These are phyloP conservation scores for Solanum neorickii DNA, from an alignment of 257 asterid species.

Conservation along the genomic window DNA sequence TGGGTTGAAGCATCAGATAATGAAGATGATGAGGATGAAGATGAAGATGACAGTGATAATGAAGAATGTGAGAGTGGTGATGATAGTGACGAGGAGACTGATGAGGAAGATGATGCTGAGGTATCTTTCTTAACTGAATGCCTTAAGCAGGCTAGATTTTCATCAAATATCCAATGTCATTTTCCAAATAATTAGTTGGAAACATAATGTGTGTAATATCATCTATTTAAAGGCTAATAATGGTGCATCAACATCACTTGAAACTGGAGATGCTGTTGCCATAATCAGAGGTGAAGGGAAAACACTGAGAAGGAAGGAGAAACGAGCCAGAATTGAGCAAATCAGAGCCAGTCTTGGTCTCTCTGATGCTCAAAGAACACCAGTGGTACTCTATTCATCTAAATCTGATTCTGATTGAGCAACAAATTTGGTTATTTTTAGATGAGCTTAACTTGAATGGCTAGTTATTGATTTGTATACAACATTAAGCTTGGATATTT, in stretches of 20 bases:
- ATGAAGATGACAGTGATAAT: conserved; percentile 44
- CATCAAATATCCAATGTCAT: not conserved
- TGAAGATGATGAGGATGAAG: conserved; percentile 57
- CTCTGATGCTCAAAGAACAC: conserved; percentile 96
- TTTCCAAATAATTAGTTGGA: not conserved
- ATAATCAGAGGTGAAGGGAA: conserved; percentile 80
- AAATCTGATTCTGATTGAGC: not conserved
- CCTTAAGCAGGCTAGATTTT: not conserved
- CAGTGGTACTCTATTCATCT: conserved; percentile 38
- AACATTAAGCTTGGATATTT: not conserved
- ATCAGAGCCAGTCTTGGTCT: conserved; percentile 96
- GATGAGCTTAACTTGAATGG: not conserved
- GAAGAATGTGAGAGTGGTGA: conserved; percentile 52
- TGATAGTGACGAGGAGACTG: conserved; percentile 47
- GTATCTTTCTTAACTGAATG: conserved; percentile 22
- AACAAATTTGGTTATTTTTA: not conserved
- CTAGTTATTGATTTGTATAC: not conserved
- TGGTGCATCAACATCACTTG: conserved; percentile 30
- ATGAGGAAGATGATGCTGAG: conserved; percentile 54
- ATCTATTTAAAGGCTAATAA: conserved; percentile 26
- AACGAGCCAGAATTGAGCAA: conserved; percentile 78
- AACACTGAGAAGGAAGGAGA: conserved; percentile 82
- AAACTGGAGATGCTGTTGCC: conserved; percentile 88
- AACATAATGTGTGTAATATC: not conserved
- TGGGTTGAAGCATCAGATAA: conserved; percentile 87